Percentiles rank a stretch among this genome's conserved stretches.
Conservation (phyloP, 116 monocot species). For the Trichopus zeylanicus region DNA sequence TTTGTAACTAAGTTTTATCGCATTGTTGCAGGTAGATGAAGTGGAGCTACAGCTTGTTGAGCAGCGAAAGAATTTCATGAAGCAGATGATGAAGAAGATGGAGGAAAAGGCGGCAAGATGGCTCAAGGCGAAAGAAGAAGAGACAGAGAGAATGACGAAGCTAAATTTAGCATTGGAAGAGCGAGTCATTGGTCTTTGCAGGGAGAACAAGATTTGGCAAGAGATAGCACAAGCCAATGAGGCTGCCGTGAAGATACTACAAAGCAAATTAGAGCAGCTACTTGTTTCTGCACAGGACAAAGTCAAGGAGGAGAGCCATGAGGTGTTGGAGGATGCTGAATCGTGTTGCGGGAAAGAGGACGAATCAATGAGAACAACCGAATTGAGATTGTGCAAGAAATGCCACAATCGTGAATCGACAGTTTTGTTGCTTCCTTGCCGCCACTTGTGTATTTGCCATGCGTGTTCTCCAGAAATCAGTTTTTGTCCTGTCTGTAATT, state of each 20-base stretch:
- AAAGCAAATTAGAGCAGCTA: constrained; percentile 31
- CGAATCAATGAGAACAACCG: not conserved
- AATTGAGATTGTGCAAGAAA: not conserved
- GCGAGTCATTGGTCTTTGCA: constrained; percentile 12
- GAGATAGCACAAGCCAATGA: constrained; percentile 42
- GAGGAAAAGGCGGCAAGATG: constrained; percentile 20
- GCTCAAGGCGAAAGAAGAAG: constrained; percentile 44
- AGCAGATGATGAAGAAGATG: constrained; percentile 18
- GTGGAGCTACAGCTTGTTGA: constrained; percentile 22
- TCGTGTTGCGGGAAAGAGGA: constrained; percentile 25
- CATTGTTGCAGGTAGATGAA: constrained; percentile 20
- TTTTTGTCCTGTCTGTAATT: constrained; percentile 39
- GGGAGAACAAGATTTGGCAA: constrained; percentile 46
- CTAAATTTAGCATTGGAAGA: constrained; percentile 42
- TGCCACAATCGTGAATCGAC: constrained; percentile 10
- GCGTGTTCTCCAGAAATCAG: constrained; percentile 18
- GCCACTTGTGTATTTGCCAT: constrained; percentile 57
- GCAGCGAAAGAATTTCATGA: constrained; percentile 9
- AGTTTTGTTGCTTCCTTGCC: constrained; percentile 56
- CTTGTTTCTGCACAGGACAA: constrained; percentile 12
- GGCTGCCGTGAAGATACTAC: constrained; percentile 23
- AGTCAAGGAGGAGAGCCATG: not conserved
- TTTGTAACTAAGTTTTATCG: too few relatives aligned
- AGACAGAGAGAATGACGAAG: constrained; percentile 22
- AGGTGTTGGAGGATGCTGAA: constrained; percentile 26